Base-by-base conservation (phyloP, 148 eudicot species). In the Nepenthes gracilis region DNA sequence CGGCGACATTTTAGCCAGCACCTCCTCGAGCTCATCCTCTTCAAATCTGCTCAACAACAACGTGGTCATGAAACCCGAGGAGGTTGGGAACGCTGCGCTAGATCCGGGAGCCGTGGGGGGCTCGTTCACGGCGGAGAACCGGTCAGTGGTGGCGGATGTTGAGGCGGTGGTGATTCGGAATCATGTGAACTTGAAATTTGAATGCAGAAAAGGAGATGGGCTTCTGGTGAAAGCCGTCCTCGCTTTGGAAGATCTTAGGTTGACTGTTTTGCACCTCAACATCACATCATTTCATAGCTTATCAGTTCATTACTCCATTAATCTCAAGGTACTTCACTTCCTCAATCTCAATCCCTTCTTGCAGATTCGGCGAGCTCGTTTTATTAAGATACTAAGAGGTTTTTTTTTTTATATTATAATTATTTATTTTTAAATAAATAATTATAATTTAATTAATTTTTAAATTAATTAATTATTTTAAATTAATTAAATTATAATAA, bases 201-300 rank as follows among this genome's bases (percentile, higher is more conserved):
- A 71, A 47, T 81, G 83, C 36, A 64, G 71, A 35, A 75, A 83
- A 61, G 70, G 68, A 64, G 54, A 62, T 1, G 82, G 85, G 12
- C 72, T 72, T 57, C 74, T 81, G 12, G 53, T 81, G 6, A 75
- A 66, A 49, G 74, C 77, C 37, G 67, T 81, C 72, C 50, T 75
- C 34, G 82, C 74, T 0, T 68, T 81, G 56, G 85, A 81, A 75
- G 74, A 78, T 43, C 73, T 81, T 40, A 73, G 78, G 54, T 71
- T 81, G 5, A 69, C 80, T 48, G 75, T 81, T 55, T 75, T 81
- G 33, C 85, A 81, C 47, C 85, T 81, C 62, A 81, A 81, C 23
- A 75, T 81, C 72, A 75, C 77, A 5, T 75, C 85, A 54, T 67
- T 68, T 54, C 73, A 75, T 47, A 47, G 23, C 65, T 59, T 73